These are phyloP conservation scores for Blastosporella zonata DNA, from an alignment of 1,284 basidiomycete genomes.

Conservation along the genomic window DNA sequence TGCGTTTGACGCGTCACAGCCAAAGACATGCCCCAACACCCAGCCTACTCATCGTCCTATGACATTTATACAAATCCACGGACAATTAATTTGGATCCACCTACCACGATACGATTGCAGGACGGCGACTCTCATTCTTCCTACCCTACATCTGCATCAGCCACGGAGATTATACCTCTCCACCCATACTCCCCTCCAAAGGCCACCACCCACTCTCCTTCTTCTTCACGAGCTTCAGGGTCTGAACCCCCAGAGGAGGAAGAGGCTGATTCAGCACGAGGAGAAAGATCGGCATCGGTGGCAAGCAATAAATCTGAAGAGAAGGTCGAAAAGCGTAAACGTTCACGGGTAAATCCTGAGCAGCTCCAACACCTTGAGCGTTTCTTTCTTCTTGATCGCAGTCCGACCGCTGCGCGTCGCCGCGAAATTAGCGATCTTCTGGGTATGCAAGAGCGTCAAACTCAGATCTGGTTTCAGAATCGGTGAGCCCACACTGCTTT, in stretches of 20 bases:
- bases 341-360: conserved; percentile 72
- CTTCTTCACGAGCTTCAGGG: conserved; percentile 13
- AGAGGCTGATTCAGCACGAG: conserved; percentile 19
- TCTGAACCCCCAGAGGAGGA: conserved; percentile 21
- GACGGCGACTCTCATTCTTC: neutral
- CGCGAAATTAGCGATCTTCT: conserved; percentile 71
- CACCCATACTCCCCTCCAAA: conserved; percentile 11
- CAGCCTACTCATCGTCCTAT: conserved; percentile 6
- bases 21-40: conserved; percentile 23
- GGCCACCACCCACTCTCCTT: neutral
- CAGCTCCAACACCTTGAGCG: conserved; percentile 71
- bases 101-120: conserved; percentile 7
- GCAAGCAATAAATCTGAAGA: conserved; percentile 36
- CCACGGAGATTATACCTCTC: neutral
- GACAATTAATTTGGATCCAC: conserved; percentile 12
- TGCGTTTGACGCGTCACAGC: conserved; percentile 3
- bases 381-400: conserved; percentile 64
- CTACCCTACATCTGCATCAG: neutral
- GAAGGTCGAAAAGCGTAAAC: conserved; percentile 73
- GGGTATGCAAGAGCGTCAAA: conserved; percentile 83
- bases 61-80: conserved; percentile 14
- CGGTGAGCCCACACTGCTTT: conserved; percentile 41
- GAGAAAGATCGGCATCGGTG: conserved; percentile 24
- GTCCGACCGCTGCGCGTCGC: conserved; percentile 65
- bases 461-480: conserved; percentile 87